Base-by-base conservation (phyloP, 2,329 filamentous ascomycete species). In the Hypocreales sp. region DNA sequence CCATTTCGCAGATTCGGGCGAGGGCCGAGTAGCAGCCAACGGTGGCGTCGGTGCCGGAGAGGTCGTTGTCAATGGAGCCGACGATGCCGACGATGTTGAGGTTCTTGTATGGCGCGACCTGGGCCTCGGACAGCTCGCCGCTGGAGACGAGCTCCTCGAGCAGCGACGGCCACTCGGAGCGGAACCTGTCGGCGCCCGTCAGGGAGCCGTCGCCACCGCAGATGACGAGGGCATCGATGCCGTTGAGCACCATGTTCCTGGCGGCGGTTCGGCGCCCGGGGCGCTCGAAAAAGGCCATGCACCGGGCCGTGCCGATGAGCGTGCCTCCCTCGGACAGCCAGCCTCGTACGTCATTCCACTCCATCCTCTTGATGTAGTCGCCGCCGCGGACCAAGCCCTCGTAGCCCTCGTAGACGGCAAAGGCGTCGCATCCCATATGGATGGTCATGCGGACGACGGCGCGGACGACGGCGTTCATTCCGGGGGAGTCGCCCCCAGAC, bases 11-110 rank as follows among this genome's bases (percentile, higher is more conserved):
- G 41, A 98, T 93, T 33, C 87, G 76, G 25, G 79, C 74, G 30
- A 98, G 69, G 15, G 90, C 90, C 23, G 86, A 93, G 60, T 93
- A 95, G 51, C 82, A 92, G 30, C 90, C 90, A 49, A 98, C 94
- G 18, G 90, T 98, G 32, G 90, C 87, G 53, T 98, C 90, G 9
- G 90, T 98, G 37, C 83, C 83, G 26, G 86, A 92, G 56, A 98
- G 79, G 48, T 98, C 90, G 49, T 98, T 98, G 64, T 98, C 90
- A 47, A 98, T 98, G 29, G 84, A 93, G 31, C 90, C 90, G 16
- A 98, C 90, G 27, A 95, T 63, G 25, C 90, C 90, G 29, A 95
- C 87, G 40, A 98, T 93, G 56, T 95, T 98, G 46, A 98, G 69
- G 40, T 92, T 74, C 45, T 69, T 67, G 64, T 83, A 92, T 2